Evolutionary conservation across 2,329 filamentous ascomycete species (phyloP).

Genomic region (Penicillium palitans): DNA sequence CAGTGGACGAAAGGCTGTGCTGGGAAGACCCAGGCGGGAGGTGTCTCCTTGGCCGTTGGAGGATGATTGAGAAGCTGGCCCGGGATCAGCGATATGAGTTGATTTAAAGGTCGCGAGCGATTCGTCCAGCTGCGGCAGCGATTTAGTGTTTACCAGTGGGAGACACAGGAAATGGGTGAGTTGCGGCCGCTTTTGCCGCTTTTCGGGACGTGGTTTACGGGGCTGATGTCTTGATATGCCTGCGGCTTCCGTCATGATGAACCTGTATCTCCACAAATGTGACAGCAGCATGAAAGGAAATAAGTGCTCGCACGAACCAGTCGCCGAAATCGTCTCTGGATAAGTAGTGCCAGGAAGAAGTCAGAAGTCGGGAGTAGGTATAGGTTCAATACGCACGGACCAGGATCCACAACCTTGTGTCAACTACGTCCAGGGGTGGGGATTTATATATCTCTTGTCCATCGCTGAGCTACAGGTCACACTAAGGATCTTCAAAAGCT

Average conservation of each 20-base stretch:
- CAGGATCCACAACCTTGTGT: conserved; percentile 5
- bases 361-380: background rate
- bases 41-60: conserved; percentile 23
- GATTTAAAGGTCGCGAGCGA: conserved; percentile 63
- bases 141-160: conserved; percentile 63
- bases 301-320: too few species aligned
- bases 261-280: background rate
- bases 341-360: background rate
- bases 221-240: conserved; percentile 7
- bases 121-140: conserved; percentile 64
- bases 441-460: background rate
- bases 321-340: background rate
- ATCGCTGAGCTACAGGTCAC: background rate
- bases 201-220: conserved; percentile 20
- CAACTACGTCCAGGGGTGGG: background rate
- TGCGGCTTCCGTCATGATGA: conserved; percentile 15
- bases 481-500: background rate
- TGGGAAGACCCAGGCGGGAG: conserved; percentile 55
- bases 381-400: background rate
- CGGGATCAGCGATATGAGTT: conserved; percentile 1
- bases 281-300: background rate
- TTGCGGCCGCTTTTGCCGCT: conserved; percentile 35
- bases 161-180: conserved; percentile 51
- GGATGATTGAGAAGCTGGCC: background rate
- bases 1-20: conserved; percentile 69